Conservation (phyloP, 106 monocot species). For the Acanthochlamys bracteata region DNA sequence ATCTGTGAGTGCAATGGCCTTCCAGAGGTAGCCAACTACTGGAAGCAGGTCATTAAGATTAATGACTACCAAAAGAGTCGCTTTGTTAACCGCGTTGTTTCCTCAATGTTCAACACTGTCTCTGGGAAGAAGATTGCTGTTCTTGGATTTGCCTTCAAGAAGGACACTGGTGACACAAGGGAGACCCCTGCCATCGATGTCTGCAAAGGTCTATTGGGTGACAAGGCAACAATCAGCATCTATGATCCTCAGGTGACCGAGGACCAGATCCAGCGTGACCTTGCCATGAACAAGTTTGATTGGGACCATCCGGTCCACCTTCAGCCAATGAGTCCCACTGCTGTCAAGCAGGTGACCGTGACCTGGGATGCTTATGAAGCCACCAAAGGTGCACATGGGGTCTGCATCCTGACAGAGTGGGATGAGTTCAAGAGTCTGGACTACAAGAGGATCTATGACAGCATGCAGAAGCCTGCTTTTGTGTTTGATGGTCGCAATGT, state of each 20-base stretch:
- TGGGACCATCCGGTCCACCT: conserved; percentile 44
- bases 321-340: conserved; percentile 31
- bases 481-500: conserved; percentile 41
- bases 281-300: conserved; percentile 40
- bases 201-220: conserved; percentile 38
- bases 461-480: conserved; percentile 42
- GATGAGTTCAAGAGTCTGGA: conserved; percentile 40
- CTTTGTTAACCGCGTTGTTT: conserved; percentile 30
- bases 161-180: conserved; percentile 43
- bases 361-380: conserved; percentile 32
- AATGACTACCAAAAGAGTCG: conserved; percentile 45
- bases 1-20: conserved; percentile 48
- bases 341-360: conserved; percentile 25
- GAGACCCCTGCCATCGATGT: conserved; percentile 43
- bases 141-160: conserved; percentile 47
- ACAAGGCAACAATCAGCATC: conserved; percentile 29
- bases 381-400: conserved; percentile 30
- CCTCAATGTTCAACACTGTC: conserved; percentile 41
- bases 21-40: conserved; percentile 36
- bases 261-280: conserved; percentile 45
- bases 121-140: conserved; percentile 34
- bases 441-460: conserved; percentile 28
- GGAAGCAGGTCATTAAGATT: conserved; percentile 45
- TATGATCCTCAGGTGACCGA: conserved; percentile 40
- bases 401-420: conserved; percentile 46